Conservation (phyloP, 2,329 filamentous ascomycete genomes). For the Triangularia setosa region DNA sequence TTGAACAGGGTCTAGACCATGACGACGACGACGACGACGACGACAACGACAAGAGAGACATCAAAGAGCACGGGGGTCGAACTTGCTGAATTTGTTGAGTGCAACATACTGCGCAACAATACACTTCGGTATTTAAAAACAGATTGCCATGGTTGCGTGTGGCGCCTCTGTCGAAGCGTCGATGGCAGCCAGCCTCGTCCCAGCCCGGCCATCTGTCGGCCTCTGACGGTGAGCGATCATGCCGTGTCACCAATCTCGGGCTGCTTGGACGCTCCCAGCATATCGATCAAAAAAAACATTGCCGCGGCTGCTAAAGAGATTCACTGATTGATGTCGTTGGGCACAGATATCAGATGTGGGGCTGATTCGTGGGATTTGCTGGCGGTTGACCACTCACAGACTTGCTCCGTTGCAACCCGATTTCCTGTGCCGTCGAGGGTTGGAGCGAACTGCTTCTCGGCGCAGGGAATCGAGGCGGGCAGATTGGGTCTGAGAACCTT, state of each 20-base stretch:
- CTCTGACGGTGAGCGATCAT: conserved; percentile 14
- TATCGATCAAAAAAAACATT: neutral
- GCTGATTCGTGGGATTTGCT: conserved; percentile 10
- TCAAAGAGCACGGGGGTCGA: neutral
- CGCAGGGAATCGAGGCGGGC: neutral
- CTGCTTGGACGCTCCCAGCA: neutral
- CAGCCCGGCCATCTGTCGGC: neutral
- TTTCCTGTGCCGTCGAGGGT: conserved; percentile 4
- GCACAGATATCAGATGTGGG: conserved; percentile 15
- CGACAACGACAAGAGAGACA: neutral
- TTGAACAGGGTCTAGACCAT: neutral
- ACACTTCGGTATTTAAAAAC: neutral
- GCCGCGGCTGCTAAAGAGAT: conserved; percentile 4
- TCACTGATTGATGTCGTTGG: conserved; percentile 14
- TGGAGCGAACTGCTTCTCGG: conserved; percentile 1
- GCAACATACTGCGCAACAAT: neutral
- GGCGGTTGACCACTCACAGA: neutral
- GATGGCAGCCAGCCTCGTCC: conserved; percentile 6
- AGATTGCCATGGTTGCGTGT: neutral
- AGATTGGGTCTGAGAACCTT: conserved; percentile 14
- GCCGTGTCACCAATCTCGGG: conserved; percentile 16
- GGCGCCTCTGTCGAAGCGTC: conserved; percentile 3
- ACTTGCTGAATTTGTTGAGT: neutral
- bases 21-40: neutral
- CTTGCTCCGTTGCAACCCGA: conserved; percentile 17